Evolutionary conservation across 2,329 filamentous ascomycete species (phyloP), one percentile per base, ranked within the genome.

Genomic region (Penicillium griseofulvum): DNA sequence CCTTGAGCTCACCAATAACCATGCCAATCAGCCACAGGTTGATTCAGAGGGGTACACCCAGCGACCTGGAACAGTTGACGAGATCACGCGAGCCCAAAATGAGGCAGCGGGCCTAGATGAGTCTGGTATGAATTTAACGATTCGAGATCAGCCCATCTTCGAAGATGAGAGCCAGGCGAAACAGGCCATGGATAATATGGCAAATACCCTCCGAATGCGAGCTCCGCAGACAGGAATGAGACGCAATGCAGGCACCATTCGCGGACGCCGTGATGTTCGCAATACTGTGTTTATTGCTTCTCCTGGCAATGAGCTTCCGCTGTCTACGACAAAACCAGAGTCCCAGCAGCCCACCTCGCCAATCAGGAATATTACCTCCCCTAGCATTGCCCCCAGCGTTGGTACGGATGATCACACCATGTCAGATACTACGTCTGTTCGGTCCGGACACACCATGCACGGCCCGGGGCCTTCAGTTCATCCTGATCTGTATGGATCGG

Each of bases 391-490:
- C 28, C 47, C 52, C n/a, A 54, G 52, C 12, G 31, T 42, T 44
- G 51, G 81, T 3, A 75, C 88, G 39, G 80, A 86, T 8, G 85
- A 91, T 16, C 86, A 89, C 70, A 82, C 49, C 80, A 83, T 77
- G 69, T 95, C 91, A 1, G 94, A 99, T 71, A 91, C 90, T 3
- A 91, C 93, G 53, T 97, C 94, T 0, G 88, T 97, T 57, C 87
- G 92, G 46, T 99, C 94, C 3, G 88, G 89, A 2, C 89, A 90
- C 60, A 96, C 91, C 2, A 76, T 93, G 39, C 86, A 85, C 57
- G 85, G 81, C 62, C 77, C 87, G 41, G 81, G 81, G 4, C 84
- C 89, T n/a, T 78, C 85, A 49, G 87, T 86, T 66, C 94, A 99
- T 70, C 87, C 91, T 0, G 91, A 97, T 17, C 81, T 96, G 74